Base-by-base conservation (phyloP, 108 stramenopile species). In the Chaetoceros tenuissimus region DNA sequence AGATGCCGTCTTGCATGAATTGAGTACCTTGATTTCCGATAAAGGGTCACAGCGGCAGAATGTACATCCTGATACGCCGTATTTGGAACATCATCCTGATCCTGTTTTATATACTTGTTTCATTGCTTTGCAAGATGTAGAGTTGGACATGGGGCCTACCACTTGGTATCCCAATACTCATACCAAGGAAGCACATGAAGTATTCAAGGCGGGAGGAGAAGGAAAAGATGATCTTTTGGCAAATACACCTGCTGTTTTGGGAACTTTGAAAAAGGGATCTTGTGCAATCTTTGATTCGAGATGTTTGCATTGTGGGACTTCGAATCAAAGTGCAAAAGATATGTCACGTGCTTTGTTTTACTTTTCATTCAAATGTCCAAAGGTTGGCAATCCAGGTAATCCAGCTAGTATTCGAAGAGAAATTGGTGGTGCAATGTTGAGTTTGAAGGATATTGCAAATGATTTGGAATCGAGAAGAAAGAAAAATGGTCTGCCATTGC, bases 211-310 rank as follows among this genome's bases (percentile, higher is more conserved):
- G 46, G 65, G 60, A 10, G 57, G 62, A 52, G 72, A 67, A 34
- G 66, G 64, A 34, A 92, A 87, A 66, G 84, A 92, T 63, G 29
- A 57, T 43, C 46, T 92, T 48, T 40, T 92, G 3, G 40, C 50
- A 34, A 78, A 50, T 1, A 46, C 49, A 44, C 79, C 82, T 2
- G 48, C 74, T 3, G 75, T 77, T n/a, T 48, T 87, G 61, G 82
- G 83, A 1, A 28, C 71, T n/a, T 56, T 93, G 28, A 66, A 76
- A 31, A 82, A 80, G 53, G 92, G 87, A 29, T 74, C 61, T 51
- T 87, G 83, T 69, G 82, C 60, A 28, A 73, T 89, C 28, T 93
- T 83, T 55, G 87, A 93, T 72, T 86, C 84, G 0, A 63, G 92
- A 27, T 22, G 71, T 1, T 57, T 93, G 22, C 92, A 93, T 52